phyloP scores from a whole-genome alignment of 192 early-diverging fungal species.

The Radiomyces spectabilis region DNA sequence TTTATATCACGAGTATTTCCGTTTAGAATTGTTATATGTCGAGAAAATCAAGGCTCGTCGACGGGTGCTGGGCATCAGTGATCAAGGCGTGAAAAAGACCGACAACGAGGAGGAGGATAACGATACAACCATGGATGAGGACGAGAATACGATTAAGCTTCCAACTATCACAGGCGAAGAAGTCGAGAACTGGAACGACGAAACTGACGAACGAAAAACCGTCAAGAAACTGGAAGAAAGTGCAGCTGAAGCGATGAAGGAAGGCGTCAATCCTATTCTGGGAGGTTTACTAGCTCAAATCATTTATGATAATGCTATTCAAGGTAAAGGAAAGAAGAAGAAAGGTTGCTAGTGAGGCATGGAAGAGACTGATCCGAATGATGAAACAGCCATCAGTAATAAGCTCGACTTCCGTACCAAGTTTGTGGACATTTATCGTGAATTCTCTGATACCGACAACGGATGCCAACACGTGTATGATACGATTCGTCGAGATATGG shows the following conservation, averaged over 20 bases:
- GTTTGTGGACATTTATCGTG: slow-evolving; percentile 57
- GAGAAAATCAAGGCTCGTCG: slow-evolving; percentile 80
- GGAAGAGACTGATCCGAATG: not conserved
- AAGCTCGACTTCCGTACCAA: slow-evolving; percentile 68
- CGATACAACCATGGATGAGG: slow-evolving; percentile 28
- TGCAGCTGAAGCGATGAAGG: slow-evolving; percentile 39
- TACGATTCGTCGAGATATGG: slow-evolving; percentile 52
- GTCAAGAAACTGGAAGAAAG: slow-evolving; percentile 35
- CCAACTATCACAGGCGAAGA: slow-evolving; percentile 50
- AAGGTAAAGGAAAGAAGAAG: slow-evolving; percentile 31
- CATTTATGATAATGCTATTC: slow-evolving; percentile 76
- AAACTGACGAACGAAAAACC: slow-evolving; percentile 26
- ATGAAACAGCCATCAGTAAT: slow-evolving; percentile 45
- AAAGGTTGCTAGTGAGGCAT: not conserved
- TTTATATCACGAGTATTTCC: slow-evolving; percentile 93
- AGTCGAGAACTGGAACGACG: slow-evolving; percentile 31
- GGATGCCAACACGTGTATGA: slow-evolving; percentile 41
- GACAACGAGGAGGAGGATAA: slow-evolving; percentile 22
- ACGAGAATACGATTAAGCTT: slow-evolving; percentile 45
- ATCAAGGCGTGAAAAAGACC: slow-evolving; percentile 19
- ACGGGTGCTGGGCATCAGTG: slow-evolving; percentile 65
- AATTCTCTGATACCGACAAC: slow-evolving; percentile 43
- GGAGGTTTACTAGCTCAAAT: slow-evolving; percentile 68
- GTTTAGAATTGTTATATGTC: slow-evolving; percentile 82
- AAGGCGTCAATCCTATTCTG: slow-evolving; percentile 58